Percentiles rank a stretch among this genome's conserved stretches.
phyloP scores from a whole-genome alignment of 768 basidiomycete species.

The Leccinum variicolor region DNA sequence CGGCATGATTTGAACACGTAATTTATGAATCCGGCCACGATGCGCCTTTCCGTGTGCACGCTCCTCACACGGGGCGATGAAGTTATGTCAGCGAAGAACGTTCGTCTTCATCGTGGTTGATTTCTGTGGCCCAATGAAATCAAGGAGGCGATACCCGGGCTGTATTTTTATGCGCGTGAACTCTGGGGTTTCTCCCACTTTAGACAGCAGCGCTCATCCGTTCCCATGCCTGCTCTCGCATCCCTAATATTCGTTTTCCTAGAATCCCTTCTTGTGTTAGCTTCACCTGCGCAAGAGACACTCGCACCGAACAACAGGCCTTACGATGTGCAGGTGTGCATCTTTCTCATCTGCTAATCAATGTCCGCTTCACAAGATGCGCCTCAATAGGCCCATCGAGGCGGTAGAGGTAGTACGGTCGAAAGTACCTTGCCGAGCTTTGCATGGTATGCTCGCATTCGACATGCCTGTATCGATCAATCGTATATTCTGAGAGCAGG shows the following conservation, averaged over 20 bases:
- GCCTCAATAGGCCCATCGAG: conserved; percentile 59
- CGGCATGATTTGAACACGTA: background rate
- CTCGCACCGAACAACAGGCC: conserved; percentile 26
- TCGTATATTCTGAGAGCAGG: conserved; percentile 37
- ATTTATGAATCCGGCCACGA: background rate
- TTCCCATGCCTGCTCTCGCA: conserved; percentile 15
- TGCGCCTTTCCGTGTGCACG: conserved; percentile 12
- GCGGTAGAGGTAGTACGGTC: conserved; percentile 69
- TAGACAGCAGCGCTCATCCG: background rate
- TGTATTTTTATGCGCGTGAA: background rate
- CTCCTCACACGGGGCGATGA: conserved; percentile 9
- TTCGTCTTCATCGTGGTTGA: conserved; percentile 30
- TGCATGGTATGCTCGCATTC: conserved; percentile 52
- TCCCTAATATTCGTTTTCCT: conserved; percentile 7
- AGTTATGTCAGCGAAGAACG: conserved; percentile 21
- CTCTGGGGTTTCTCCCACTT: background rate
- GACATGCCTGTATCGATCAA: conserved; percentile 8
- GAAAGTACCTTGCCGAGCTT: conserved; percentile 75
- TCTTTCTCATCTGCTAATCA: background rate
- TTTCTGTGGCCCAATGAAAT: conserved; percentile 11
- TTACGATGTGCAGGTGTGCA: conserved; percentile 51
- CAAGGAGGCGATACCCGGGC: background rate
- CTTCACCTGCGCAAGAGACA: conserved; percentile 29
- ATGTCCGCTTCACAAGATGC: conserved; percentile 6
- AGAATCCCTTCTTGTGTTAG: conserved; percentile 11